Evolutionary conservation across 1,284 basidiomycete species (phyloP), one percentile per base, ranked within the genome.

Genomic region (Puccinia coronata): DNA sequence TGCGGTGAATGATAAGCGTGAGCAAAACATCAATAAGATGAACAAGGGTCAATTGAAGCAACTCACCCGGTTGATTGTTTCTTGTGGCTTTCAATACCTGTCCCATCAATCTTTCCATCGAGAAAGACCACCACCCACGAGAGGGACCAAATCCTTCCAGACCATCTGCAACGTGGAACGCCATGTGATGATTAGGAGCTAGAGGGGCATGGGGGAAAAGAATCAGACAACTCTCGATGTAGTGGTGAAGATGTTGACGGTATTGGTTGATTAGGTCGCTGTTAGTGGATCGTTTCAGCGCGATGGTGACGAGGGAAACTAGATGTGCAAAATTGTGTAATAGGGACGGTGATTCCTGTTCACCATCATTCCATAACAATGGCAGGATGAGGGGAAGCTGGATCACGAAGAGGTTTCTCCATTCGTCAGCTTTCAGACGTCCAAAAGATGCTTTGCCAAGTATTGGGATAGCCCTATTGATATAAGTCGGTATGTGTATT

Each of bases 101-200:
- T 9, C 51, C 77, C 77, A 79, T 79, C 23, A 79, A 51, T 16
- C 67, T n/a, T 39, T 79, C 77, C 53, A 71, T 70, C 2, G 65
- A 61, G 39, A 70, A 79, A 51, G 67, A 69, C 77, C 67, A 79
- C 49, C 39, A 71, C 16, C 51, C 51, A 57, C 41, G 51, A 31
- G 51, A 47, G 23, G 77, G 77, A 28, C 77, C 77, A 71, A 79
- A 79, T 28, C 49, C 59, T 23, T 79, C 77, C 12, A 79, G 25
- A 51, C 67, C 71, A 31, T 79, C 77, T 25, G 77, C 77, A 25
- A 79, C 28, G 39, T 79, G 77, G 25, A 79, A 47, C 16, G 67
- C 65, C 77, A 79, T 79, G 43, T 79, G 67, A 70, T 79, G 77
- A 47, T 79, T 79, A 11, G 67, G 77, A 23, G 67, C 77, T 31